These are phyloP conservation scores for Salvia splendens DNA, from an alignment of 257 asterid species.

Conservation along the genomic window DNA sequence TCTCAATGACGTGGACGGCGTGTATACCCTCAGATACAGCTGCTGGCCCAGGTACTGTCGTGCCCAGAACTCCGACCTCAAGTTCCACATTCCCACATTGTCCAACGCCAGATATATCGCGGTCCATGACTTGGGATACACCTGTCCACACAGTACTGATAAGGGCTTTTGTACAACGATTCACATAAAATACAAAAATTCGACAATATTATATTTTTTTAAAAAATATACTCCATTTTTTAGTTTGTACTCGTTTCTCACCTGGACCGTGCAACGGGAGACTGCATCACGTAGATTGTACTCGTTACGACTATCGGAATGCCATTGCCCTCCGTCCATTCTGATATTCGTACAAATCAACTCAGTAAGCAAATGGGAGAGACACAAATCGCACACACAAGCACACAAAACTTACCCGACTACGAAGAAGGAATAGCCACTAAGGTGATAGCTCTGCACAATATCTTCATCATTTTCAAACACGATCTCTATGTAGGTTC, in stretches of 20 bases:
- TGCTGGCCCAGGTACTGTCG: slow-evolving; percentile 89
- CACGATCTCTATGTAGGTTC: slow-evolving; percentile 69
- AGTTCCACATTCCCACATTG: slow-evolving; percentile 94
- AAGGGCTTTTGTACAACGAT: too few relatives aligned
- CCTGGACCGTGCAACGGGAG: slow-evolving; percentile 83
- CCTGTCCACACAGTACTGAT: slow-evolving; percentile 38
- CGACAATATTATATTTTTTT: too few relatives aligned
- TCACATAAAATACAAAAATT: too few relatives aligned
- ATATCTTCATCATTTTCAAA: slow-evolving; percentile 72
- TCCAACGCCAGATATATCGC: slow-evolving; percentile 69
- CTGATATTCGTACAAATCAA: slow-evolving; percentile 40
- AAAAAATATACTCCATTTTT: too few relatives aligned
- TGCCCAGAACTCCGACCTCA: slow-evolving; percentile 83
- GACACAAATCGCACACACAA: not conserved
- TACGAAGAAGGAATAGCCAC: slow-evolving; percentile 82
- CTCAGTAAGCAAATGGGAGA: slow-evolving; percentile 9
- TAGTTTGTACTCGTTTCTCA: slow-evolving; percentile 12
- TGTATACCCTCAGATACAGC: slow-evolving; percentile 67
- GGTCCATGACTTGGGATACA: slow-evolving; percentile 81
- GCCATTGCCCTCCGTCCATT: slow-evolving; percentile 96
- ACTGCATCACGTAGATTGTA: slow-evolving; percentile 93
- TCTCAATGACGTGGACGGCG: slow-evolving; percentile 67
- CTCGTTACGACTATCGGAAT: slow-evolving; percentile 46
- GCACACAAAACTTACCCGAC: slow-evolving; percentile 66
- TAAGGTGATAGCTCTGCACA: slow-evolving; percentile 78